phyloP scores from a whole-genome alignment of 441 rosid species.

The Flueggea neowawraea region DNA sequence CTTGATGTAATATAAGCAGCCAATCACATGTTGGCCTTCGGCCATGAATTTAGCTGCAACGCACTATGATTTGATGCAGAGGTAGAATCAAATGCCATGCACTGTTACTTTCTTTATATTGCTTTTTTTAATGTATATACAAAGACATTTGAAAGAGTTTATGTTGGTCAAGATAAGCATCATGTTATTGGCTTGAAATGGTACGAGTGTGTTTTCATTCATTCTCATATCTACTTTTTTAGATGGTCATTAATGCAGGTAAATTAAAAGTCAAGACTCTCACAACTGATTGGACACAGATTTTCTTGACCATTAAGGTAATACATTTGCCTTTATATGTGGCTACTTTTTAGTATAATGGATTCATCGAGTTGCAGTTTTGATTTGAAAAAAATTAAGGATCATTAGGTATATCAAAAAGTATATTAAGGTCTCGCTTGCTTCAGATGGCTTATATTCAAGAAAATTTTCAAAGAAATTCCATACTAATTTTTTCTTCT shows the following conservation, averaged over 20 bases:
- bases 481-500: no score
- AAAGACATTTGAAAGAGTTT: neutral
- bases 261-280: conserved; percentile 37
- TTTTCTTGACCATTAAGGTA: conserved; percentile 33
- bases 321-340: conserved; percentile 11
- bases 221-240: conserved; percentile 13
- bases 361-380: no score
- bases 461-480: no score
- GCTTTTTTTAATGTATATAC: neutral
- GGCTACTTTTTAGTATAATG: no score
- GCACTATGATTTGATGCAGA: conserved; percentile 11
- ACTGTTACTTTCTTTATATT: neutral
- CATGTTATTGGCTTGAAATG: conserved; percentile 12
- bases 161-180: conserved; percentile 18
- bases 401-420: neutral
- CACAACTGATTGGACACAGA: conserved; percentile 32
- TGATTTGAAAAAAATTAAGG: no score
- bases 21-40: conserved; percentile 22
- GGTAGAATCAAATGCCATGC: conserved; percentile 11
- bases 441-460: no score
- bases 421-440: no score
- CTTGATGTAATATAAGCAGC: conserved; percentile 29
- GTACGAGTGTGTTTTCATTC: conserved; percentile 7
- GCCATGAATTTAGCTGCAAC: conserved; percentile 19
- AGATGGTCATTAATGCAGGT: conserved; percentile 16